phyloP scores from a whole-genome alignment of 1,284 basidiomycete species.

The Sanghuangporus weigelae region DNA sequence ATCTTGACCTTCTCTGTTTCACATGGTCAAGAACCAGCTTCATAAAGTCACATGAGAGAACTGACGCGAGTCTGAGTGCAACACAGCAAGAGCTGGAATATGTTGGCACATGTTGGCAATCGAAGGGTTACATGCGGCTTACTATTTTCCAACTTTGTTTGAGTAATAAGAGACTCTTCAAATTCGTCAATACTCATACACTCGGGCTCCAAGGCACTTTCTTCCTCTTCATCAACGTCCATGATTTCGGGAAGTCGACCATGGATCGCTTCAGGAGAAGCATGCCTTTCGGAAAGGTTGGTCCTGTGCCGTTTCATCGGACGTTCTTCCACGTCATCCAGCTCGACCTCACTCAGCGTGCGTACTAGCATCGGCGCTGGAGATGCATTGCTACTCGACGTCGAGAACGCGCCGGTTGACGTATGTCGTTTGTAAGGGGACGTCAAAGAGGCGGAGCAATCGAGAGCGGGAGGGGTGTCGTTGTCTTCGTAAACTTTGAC shows the following conservation, averaged over 20 bases:
- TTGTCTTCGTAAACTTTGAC: conserved; percentile 26
- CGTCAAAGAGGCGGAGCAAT: conserved; percentile 29
- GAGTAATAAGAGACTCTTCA: conserved; percentile 14
- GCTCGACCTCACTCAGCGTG: conserved; percentile 1
- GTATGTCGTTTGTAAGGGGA: conserved; percentile 23
- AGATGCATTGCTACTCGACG: background rate
- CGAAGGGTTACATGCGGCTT: background rate
- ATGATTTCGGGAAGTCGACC: conserved; percentile 20
- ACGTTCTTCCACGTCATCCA: background rate
- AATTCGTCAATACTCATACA: background rate
- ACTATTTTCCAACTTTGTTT: conserved; percentile 18
- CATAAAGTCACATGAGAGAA: background rate
- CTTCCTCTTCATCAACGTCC: background rate
- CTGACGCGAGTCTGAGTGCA: conserved; percentile 17
- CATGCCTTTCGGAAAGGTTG: background rate
- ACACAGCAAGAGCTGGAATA: conserved; percentile 16
- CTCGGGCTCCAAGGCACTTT: background rate
- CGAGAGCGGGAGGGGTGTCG: conserved; percentile 26
- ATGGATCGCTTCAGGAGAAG: conserved; percentile 13
- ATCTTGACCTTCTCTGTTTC: conserved; percentile 14
- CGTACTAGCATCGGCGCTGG: background rate
- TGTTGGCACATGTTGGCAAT: background rate
- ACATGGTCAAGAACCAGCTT: background rate
- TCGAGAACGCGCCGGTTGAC: conserved; percentile 22
- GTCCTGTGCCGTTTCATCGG: conserved; percentile 14